Conservation (phyloP, 2,329 filamentous ascomycete species). For the Colletotrichum brevisporum region DNA sequence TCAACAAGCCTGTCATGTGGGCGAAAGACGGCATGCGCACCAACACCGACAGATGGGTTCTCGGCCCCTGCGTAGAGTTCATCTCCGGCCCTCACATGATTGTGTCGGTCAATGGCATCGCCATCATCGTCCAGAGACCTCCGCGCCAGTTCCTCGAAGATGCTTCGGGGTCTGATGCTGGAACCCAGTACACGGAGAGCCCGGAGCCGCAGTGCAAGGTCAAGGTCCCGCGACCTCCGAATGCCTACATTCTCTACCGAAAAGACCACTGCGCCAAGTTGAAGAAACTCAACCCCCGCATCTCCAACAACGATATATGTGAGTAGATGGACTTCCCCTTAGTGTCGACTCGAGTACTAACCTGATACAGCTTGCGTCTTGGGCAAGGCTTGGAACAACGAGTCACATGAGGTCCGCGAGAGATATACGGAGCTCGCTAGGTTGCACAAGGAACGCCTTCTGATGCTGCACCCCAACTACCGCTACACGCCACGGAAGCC, state of each 20-base stretch:
- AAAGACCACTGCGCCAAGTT: conserved; percentile 46
- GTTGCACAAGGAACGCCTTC: conserved; percentile 45
- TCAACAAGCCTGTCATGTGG: conserved; percentile 35
- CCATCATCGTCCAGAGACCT: conserved; percentile 29
- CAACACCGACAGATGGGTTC: conserved; percentile 34
- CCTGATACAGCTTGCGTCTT: conserved; percentile 45
- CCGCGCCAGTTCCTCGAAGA: conserved; percentile 24
- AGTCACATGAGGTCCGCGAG: conserved; percentile 43
- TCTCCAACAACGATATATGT: conserved; percentile 51
- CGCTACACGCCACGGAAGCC: conserved; percentile 55
- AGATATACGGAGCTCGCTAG: conserved; percentile 42
- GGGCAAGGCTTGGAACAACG: conserved; percentile 48
- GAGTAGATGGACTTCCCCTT: conserved; percentile 34
- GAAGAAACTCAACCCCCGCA: conserved; percentile 42
- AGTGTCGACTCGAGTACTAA: background rate
- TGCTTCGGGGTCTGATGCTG: conserved; percentile 1
- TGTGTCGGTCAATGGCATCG: conserved; percentile 30
- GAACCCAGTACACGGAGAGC: background rate
- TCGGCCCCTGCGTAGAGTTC: conserved; percentile 31
- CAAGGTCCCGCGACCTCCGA: conserved; percentile 48
- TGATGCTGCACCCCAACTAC: conserved; percentile 53
- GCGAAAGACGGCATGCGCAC: conserved; percentile 31
- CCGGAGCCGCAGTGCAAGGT: conserved; percentile 29
- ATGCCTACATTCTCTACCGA: conserved; percentile 53
- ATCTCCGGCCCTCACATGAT: conserved; percentile 32